Base-by-base conservation (phyloP, 75 land plant genomes). In the Isoetes taiwanensis region DNA sequence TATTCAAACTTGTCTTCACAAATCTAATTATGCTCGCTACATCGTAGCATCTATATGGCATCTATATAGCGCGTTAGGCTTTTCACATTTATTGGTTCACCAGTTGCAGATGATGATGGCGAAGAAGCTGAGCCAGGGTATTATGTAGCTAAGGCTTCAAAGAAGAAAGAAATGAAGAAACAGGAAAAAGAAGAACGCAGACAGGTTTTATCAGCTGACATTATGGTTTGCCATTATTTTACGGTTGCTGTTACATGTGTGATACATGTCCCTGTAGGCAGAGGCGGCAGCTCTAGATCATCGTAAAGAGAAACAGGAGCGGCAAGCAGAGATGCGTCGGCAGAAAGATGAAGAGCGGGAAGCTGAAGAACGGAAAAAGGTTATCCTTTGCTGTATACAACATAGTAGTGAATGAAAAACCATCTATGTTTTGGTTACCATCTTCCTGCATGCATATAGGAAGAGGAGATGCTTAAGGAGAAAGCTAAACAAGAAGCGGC, bases 331-430 rank as follows among this genome's bases (percentile, higher is more conserved):
- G 35, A 69, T 72, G 76, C 69, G 99, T 30, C 79, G 84, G 43
- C 81, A 57, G 62, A 88, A 74, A 69, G 99, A 94, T 72, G 96
- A 94, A 63, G 99, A 94, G 64, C 85, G 75, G 52, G 99, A 94
- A 72, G 90, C 77, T 29, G 67, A 75, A 33, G 99, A 94, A 57
- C 78, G 72, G 0, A 32, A 29, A 58, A 67, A 83, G 78, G 98
- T 86, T n/a, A 46, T 46, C 11, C 69, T 25, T 30, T 40, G 34
- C 30, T 59, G 34, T 58, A 25, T 54, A 26, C 11, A 8, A 9
- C 17, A 17, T 48, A 19, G 39, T 37, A 14, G 14, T 37, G 39
- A 37, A 9, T n/a, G n/a, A n/a, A n/a, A n/a, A n/a, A n/a, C n/a
- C n/a, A n/a, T n/a, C n/a, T n/a, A n/a, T n/a, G n/a, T 37, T 37